Base-by-base conservation (phyloP, 208 protist genomes). In the Zelonia costaricensis region DNA sequence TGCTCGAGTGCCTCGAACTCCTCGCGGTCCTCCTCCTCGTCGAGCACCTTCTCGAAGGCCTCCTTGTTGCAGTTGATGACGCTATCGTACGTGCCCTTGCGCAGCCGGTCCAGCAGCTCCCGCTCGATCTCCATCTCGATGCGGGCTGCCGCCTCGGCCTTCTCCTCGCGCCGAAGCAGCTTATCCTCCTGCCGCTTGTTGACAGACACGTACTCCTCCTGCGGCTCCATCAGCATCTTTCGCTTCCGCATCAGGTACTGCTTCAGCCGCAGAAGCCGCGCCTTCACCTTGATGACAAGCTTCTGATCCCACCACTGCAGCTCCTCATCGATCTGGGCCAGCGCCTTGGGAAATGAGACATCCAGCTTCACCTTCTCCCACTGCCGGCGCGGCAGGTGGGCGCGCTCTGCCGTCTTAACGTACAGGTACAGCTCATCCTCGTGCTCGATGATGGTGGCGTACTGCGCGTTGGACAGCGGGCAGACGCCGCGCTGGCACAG, bases 331-430 rank as follows among this genome's bases (percentile, higher is more conserved):
- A 99, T 98, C 74, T 97, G 91, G 38, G 74, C 84, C 7, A 99
- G 70, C n/a, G 97, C 97, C 63, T 93, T 83, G 35, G 87, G 80
- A 57, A 99, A 99, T 72, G 97, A 99, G 52, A 88, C 82, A 44
- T 96, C 85, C 13, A 99, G 89, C 75, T 97, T 90, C 7, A 99
- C 86, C 74, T 98, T 98, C 80, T 99, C 97, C 99, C 99, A 99
- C 66, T 99, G 73, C 6, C 98, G 94, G 2, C 86, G 83, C 12
- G 99, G 99, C 38, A 93, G 86, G 80, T 99, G 98, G 9, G 98
- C 98, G 42, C 99, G 88, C 85, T 99, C 99, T 15, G 98, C 95
- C 0, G 98, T 99, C 73, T 99, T 99, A 36, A 99, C 95, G 84
- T 98, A 98, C 10, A 99, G 84, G 84, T 98, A 99, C 9, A 97